phyloP scores from a whole-genome alignment of 2,329 filamentous ascomycete species.

The Ascochyta koolunga region DNA sequence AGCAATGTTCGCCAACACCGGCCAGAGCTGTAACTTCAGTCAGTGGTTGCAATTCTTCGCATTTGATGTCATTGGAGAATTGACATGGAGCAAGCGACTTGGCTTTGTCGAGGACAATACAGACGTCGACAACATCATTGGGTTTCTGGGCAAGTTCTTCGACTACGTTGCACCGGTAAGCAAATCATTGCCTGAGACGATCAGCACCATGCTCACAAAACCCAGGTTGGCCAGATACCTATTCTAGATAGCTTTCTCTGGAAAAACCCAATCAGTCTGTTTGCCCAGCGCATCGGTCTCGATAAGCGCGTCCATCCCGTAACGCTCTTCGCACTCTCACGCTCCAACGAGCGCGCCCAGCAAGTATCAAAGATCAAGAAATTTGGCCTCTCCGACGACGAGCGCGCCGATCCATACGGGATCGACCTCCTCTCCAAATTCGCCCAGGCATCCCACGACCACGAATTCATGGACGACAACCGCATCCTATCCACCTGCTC shows the following conservation, averaged over 20 bases:
- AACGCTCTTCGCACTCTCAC: conserved; percentile 71
- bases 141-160: conserved; percentile 68
- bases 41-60: conserved; percentile 81
- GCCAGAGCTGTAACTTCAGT: conserved; percentile 66
- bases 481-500: conserved; percentile 74
- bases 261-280: conserved; percentile 76
- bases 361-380: conserved; percentile 57
- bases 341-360: conserved; percentile 68
- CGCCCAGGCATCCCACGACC: conserved; percentile 68
- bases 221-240: conserved; percentile 74
- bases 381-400: conserved; percentile 47
- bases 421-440: conserved; percentile 75
- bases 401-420: conserved; percentile 41
- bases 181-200: background rate
- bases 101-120: conserved; percentile 77
- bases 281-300: conserved; percentile 70
- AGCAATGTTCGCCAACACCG: conserved; percentile 50
- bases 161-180: conserved; percentile 73
- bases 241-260: conserved; percentile 71
- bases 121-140: conserved; percentile 76
- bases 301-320: conserved; percentile 74
- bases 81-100: conserved; percentile 76
- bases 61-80: conserved; percentile 80
- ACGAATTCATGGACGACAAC: conserved; percentile 73
- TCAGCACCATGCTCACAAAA: conserved; percentile 11